Evolutionary conservation across 306 rosid genomes (phyloP).

Genomic region (Vachellia collinsii): DNA sequence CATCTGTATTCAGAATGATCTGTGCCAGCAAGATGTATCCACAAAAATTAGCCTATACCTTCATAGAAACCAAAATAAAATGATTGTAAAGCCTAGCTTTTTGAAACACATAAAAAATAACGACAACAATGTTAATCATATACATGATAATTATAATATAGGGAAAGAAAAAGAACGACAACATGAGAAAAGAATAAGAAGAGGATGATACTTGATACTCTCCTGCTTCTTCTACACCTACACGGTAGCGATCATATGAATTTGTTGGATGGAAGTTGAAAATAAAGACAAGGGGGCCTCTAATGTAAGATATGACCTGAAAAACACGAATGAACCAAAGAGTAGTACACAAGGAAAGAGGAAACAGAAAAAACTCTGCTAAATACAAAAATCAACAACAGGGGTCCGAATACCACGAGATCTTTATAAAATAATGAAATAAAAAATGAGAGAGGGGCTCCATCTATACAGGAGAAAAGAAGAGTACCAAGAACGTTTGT

Average conservation of each 20-base stretch:
- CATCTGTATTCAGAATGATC: constrained; percentile 81
- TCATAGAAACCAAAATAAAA: constrained; percentile 5
- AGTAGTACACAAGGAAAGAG: neutral
- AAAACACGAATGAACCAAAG: constrained; percentile 26
- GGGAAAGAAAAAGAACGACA: neutral
- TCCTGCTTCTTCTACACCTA: constrained; percentile 98
- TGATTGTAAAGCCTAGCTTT: neutral
- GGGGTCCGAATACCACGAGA: constrained; percentile 2
- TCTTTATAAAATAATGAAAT: constrained; percentile 7
- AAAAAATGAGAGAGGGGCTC: constrained; percentile 3
- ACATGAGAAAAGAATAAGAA: constrained; percentile 1
- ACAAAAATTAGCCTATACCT: constrained; percentile 28
- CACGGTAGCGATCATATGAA: constrained; percentile 61
- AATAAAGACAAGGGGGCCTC: constrained; percentile 88
- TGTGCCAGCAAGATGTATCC: constrained; percentile 44
- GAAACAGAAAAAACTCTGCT: neutral
- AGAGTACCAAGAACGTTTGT: neutral
- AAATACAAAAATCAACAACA: neutral
- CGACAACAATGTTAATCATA: neutral
- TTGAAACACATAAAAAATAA: neutral
- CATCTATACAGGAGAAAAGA: constrained; percentile 22
- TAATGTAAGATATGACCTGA: constrained; percentile 85
- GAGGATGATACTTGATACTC: constrained; percentile 62
- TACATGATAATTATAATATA: neutral
- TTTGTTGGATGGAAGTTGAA: constrained; percentile 91